Conservation (phyloP, 2,329 filamentous ascomycete genomes). For the Raffaelea albimanens region DNA sequence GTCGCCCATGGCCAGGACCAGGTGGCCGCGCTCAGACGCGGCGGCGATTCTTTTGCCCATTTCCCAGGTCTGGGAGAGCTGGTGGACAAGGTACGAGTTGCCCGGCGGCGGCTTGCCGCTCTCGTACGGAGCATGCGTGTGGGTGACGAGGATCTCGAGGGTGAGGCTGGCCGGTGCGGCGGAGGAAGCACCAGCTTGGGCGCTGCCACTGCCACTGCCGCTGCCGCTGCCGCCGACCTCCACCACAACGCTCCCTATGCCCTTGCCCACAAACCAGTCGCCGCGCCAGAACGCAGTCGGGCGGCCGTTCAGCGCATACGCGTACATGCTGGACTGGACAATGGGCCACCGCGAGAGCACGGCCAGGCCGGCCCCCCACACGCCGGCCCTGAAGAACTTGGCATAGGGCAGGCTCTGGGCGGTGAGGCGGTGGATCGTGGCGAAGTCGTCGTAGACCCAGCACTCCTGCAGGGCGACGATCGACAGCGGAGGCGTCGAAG, state of each 20-base stretch:
- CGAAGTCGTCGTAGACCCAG: conserved; percentile 65
- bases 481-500: conserved; percentile 52
- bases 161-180: conserved; percentile 22
- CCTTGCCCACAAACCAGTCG: conserved; percentile 95
- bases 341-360: conserved; percentile 91
- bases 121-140: conserved; percentile 84
- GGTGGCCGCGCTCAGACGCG: conserved; percentile 48
- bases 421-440: conserved; percentile 63
- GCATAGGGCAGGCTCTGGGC: conserved; percentile 70
- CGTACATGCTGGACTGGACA: conserved; percentile 75
- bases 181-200: no score
- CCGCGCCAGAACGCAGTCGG: conserved; percentile 90
- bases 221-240: conserved; percentile 52
- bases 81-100: conserved; percentile 83
- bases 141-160: conserved; percentile 87
- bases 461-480: conserved; percentile 65
- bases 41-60: conserved; percentile 80
- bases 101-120: conserved; percentile 37
- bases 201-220: no score
- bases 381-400: conserved; percentile 86
- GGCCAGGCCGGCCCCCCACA: conserved; percentile 80
- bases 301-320: conserved; percentile 84
- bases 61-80: conserved; percentile 90
- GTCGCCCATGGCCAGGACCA: conserved; percentile 81
- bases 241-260: conserved; percentile 75